Evolutionary conservation across 352 stramenopile species (phyloP).

Genomic region (Phytophthora macrochlamydospora): DNA sequence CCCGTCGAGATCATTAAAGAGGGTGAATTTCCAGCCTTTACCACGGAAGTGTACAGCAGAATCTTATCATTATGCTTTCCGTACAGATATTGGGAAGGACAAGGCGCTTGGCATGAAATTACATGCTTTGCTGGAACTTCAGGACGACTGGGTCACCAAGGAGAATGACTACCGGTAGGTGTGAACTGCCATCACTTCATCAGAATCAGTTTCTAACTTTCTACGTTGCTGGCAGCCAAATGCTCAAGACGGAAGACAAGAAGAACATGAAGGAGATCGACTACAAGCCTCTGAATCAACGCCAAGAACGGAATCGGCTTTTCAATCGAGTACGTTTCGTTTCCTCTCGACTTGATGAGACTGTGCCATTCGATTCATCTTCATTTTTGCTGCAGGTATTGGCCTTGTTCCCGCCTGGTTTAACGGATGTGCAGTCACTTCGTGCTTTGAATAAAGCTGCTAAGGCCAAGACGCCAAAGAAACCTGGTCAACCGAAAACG

Average conservation of each 20-base stretch:
- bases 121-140: constrained; percentile 51
- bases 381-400: constrained; percentile 42
- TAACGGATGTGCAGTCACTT: constrained; percentile 74
- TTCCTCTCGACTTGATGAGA: not conserved
- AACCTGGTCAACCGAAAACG: constrained; percentile 37
- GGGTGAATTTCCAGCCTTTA: constrained; percentile 31
- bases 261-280: constrained; percentile 83
- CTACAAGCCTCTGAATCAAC: constrained; percentile 71
- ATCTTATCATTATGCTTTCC: not conserved
- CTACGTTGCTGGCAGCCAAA: constrained; percentile 55
- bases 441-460: constrained; percentile 70
- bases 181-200: not conserved
- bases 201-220: not conserved
- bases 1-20: constrained; percentile 60
- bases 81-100: constrained; percentile 62
- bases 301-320: constrained; percentile 86
- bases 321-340: constrained; percentile 64
- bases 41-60: no score
- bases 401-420: constrained; percentile 55
- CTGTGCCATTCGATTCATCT: not conserved
- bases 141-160: constrained; percentile 84
- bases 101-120: constrained; percentile 55
- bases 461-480: constrained; percentile 66
- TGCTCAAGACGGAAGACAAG: constrained; percentile 91
- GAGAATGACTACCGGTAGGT: constrained; percentile 85